Evolutionary conservation across 108 stramenopile genomes (phyloP).

Genomic region (Conticribra guillardii): DNA sequence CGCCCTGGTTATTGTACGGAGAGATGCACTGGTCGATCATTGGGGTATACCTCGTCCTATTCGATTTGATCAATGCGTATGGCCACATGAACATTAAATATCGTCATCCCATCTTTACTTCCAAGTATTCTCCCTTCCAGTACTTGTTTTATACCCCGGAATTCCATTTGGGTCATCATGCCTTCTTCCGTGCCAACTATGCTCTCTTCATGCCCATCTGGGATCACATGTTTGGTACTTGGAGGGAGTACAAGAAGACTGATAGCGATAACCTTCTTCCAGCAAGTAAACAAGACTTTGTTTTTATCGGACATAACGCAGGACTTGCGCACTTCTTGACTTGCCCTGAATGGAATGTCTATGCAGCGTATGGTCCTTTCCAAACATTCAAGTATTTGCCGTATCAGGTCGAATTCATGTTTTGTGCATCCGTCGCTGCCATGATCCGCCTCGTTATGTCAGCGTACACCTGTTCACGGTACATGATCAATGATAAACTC

Average conservation of each 20-base stretch:
- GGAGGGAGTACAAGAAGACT: conserved; percentile 60
- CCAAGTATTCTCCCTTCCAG: conserved; percentile 65
- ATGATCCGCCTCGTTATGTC: conserved; percentile 52
- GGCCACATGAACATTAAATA: conserved; percentile 71
- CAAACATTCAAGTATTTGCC: conserved; percentile 58
- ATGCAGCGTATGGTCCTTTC: conserved; percentile 64
- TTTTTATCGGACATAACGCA: conserved; percentile 76
- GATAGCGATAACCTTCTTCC: conserved; percentile 54
- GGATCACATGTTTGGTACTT: conserved; percentile 69
- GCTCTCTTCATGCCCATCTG: conserved; percentile 73
- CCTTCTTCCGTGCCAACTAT: conserved; percentile 72
- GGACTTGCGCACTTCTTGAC: conserved; percentile 71
- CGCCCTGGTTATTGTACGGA: conserved; percentile 29
- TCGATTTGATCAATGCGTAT: conserved; percentile 67
- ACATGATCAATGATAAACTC: conserved; percentile 61
- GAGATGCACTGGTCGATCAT: conserved; percentile 68
- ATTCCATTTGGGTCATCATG: conserved; percentile 75
- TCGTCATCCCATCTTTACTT: conserved; percentile 56
- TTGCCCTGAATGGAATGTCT: conserved; percentile 65
- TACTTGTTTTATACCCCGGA: conserved; percentile 79
- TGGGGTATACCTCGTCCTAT: conserved; percentile 62
- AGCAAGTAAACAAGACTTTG: conserved; percentile 65
- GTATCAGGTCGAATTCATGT: conserved; percentile 58
- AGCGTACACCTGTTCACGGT: conserved; percentile 59
- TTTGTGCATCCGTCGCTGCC: conserved; percentile 47